Base-by-base conservation (phyloP, 2,329 filamentous ascomycete genomes). In the Colletotrichum sp. region DNA sequence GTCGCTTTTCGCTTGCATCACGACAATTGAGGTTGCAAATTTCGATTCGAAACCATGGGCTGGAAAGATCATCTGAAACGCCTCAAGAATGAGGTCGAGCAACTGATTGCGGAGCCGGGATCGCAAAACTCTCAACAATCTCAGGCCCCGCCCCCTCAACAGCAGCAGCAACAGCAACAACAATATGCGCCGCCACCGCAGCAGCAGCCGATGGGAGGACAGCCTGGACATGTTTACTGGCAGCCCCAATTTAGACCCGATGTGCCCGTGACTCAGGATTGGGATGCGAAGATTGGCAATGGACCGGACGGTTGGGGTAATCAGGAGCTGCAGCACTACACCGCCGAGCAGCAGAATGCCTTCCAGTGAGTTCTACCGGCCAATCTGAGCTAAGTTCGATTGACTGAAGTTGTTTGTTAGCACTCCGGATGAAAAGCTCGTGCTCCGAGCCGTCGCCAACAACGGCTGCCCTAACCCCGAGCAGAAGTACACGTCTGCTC, bases 281-380 rank as follows among this genome's bases (percentile, higher is more conserved):
- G 91, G 84, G 83, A 89, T 6, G 87, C 89, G 34, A 90, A 91
- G 80, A 84, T 89, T 63, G 87, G 88, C 32, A 88, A 88, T 39
- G 90, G 90, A 32, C 87, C 86, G n/a, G 87, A 91, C 79, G 90
- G 91, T 48, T 92, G 91, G 91, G 91, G 91, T 26, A 92, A 92
- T 79, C 88, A 91, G 76, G 91, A 92, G 83, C 83, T 90, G 65
- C 87, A 92, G 82, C 88, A 90, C 83, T 92, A 92, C 80, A 89
- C 89, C 7, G 83, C 86, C 39, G 81, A 83, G 13, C 81, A 85
- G 1, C 79, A 84, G 6, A 92, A 92, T 79, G 87, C 87, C 26
- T 92, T 92, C 80, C 86, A 91, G 84, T 85, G 75, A 36, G 83
- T 74, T 13, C n/a, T 43, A 7, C 8, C n/a, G 14, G 3, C 48